Conservation (phyloP, 2,329 filamentous ascomycete species). For the Amylocarpus encephaloides region DNA sequence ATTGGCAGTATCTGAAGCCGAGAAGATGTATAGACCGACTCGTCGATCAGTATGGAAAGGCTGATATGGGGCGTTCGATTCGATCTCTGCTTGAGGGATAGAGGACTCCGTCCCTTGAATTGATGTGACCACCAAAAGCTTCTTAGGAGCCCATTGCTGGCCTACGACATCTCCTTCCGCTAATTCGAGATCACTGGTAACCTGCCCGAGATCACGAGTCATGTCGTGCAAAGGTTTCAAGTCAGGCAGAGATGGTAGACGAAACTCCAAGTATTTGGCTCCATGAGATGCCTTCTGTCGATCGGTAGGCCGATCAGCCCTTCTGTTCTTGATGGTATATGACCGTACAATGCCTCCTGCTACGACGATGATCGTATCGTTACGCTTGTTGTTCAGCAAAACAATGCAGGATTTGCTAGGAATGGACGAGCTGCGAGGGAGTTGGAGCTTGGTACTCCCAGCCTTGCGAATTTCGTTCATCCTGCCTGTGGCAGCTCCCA, state of each 20-base stretch:
- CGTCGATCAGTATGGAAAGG: conserved; percentile 90
- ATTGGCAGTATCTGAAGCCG: conserved; percentile 9
- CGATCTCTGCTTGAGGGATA: conserved; percentile 77
- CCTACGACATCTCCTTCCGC: conserved; percentile 25
- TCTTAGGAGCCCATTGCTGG: conserved; percentile 34
- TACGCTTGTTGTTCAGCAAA: conserved; percentile 58
- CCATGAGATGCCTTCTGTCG: conserved; percentile 48
- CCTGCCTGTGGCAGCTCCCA: conserved; percentile 62
- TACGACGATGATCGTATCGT: conserved; percentile 57
- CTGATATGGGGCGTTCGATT: conserved; percentile 91
- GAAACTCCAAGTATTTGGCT: conserved; percentile 47
- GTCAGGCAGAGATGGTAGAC: conserved; percentile 56
- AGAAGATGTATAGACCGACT: conserved; percentile 69
- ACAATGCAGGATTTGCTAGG: conserved; percentile 55
- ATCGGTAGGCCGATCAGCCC: conserved; percentile 46
- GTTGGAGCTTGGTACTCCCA: conserved; percentile 66
- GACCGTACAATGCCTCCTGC: conserved; percentile 60
- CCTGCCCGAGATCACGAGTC: conserved; percentile 46
- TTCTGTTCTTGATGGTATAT: conserved; percentile 41
- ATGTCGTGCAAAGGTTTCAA: conserved; percentile 50
- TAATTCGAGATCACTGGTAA: conserved; percentile 31
- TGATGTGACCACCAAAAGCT: conserved; percentile 27
- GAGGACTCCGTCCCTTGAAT: conserved; percentile 47
- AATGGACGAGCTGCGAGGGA: conserved; percentile 49
- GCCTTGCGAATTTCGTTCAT: conserved; percentile 68